phyloP scores from a whole-genome alignment of 352 stramenopile genomes.

The Pythium apleroticum region DNA sequence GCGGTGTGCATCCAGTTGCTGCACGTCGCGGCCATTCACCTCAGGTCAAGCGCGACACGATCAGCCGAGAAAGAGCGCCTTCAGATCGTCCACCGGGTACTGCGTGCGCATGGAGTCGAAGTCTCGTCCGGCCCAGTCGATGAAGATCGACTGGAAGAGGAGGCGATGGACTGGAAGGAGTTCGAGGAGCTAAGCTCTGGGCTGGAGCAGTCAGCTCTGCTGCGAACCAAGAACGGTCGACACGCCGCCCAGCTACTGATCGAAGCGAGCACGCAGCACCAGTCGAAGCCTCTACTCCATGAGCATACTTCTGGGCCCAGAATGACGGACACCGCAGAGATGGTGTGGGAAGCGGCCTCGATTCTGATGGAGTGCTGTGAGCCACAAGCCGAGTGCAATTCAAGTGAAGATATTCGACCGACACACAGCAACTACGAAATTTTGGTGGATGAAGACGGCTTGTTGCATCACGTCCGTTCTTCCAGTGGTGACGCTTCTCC shows the following conservation, averaged over 20 bases:
- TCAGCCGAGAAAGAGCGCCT: background rate
- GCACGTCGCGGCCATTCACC: background rate
- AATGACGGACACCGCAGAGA: background rate
- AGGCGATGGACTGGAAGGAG: slow-evolving; percentile 23
- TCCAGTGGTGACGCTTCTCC: no score
- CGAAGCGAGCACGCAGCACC: slow-evolving; percentile 9
- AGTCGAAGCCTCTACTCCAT: background rate
- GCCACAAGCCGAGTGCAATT: no score
- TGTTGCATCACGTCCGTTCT: no score
- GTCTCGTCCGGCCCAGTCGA: background rate
- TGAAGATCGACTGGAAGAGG: background rate
- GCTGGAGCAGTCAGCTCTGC: slow-evolving; percentile 9
- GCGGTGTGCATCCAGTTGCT: slow-evolving; percentile 7
- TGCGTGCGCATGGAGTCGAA: background rate
- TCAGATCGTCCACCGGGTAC: background rate
- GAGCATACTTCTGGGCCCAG: background rate
- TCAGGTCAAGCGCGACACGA: background rate
- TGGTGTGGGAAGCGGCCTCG: background rate
- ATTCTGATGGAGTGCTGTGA: background rate
- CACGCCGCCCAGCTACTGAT: background rate
- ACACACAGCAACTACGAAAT: no score
- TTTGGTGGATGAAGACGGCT: no score
- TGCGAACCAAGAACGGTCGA: slow-evolving; percentile 16
- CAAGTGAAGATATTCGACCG: no score
- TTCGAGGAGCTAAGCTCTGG: slow-evolving; percentile 11